Base-by-base conservation (phyloP, 495 filamentous ascomycete species). In the Lophiostoma macrostomum region DNA sequence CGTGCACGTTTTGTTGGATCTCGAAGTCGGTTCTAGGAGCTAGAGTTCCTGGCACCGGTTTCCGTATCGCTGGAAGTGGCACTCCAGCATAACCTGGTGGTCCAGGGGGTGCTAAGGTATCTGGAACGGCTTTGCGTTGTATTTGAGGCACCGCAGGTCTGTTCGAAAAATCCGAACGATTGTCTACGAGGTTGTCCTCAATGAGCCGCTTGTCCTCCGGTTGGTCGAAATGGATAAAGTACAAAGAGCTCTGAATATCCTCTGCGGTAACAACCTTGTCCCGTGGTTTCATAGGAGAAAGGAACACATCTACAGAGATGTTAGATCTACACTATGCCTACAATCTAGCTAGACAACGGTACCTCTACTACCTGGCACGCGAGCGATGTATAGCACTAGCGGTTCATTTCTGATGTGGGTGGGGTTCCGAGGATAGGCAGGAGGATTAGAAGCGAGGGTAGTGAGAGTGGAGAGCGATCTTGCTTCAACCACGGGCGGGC, bases 341-440 rank as follows among this genome's bases (percentile, higher is more conserved):
- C 37, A 32, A 23, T 16, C 24, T 48, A 50, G 64, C 23, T 40
- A 34, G 39, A 16, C 40, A 47, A 51, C 30, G 75, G 28, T 74
- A 91, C 90, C 90, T 82, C 81, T 81, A 56, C 85, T 95, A 12
- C 93, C 91, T 1, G 91, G 91, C 0, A 97, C 91, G 49, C 90
- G 76, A 10, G 90, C 90, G 56, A 97, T 94, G 65, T 97, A 97
- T 19, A 97, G 74, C 3, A 82, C 80, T 32, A 97, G 68, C 6
- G 86, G 83, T 30, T 86, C 77, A 44, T 81, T 76, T 52, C 71
- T 74, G 50, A 74, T 69, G 55, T 83, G 80, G 10, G 79, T 82
- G n/a, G 81, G 85, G 72, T 82, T 86, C 58, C 79, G 78, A 38
- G 88, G 87, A 66, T 93, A 90, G 45, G 80, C 75, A 27, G 91